Percentiles rank a stretch among this genome's conserved stretches.
Evolutionary conservation across 1,284 basidiomycete genomes (phyloP).

Genomic region (Mycosarcoma maydis): DNA sequence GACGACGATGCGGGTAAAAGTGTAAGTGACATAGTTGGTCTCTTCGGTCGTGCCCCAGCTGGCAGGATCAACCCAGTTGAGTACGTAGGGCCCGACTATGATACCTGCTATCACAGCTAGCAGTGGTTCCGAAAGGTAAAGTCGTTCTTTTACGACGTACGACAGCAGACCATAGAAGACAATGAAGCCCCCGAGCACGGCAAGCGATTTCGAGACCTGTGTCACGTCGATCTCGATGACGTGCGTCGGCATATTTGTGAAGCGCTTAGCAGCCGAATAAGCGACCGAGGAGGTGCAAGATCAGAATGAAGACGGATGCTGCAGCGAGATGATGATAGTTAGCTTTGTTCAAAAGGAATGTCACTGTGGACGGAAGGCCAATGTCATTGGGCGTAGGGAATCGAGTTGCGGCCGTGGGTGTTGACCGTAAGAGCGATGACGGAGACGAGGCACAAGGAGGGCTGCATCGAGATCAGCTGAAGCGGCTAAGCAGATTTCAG

Average conservation of each 20-base stretch:
- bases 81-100: slow-evolving; percentile 61
- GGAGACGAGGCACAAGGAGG: slow-evolving; percentile 14
- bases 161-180: slow-evolving; percentile 65
- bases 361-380: slow-evolving; percentile 29
- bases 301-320: not conserved
- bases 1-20: slow-evolving; percentile 66
- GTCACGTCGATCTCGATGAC: slow-evolving; percentile 58
- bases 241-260: slow-evolving; percentile 31
- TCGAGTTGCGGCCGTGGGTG: slow-evolving; percentile 20
- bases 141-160: slow-evolving; percentile 60
- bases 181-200: slow-evolving; percentile 63
- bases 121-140: slow-evolving; percentile 64
- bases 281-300: not conserved
- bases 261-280: too few species aligned
- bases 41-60: slow-evolving; percentile 53
- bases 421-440: slow-evolving; percentile 20
- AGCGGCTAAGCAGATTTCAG: slow-evolving; percentile 25
- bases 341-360: slow-evolving; percentile 19
- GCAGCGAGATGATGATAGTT: not conserved
- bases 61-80: slow-evolving; percentile 63
- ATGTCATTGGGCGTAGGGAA: slow-evolving; percentile 32
- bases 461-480: slow-evolving; percentile 27
- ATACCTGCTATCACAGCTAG: slow-evolving; percentile 62
- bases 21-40: slow-evolving; percentile 66
- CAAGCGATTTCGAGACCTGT: slow-evolving; percentile 58